Base-by-base conservation (phyloP, 192 early-diverging fungal genomes). In the Coemansia sp. region DNA sequence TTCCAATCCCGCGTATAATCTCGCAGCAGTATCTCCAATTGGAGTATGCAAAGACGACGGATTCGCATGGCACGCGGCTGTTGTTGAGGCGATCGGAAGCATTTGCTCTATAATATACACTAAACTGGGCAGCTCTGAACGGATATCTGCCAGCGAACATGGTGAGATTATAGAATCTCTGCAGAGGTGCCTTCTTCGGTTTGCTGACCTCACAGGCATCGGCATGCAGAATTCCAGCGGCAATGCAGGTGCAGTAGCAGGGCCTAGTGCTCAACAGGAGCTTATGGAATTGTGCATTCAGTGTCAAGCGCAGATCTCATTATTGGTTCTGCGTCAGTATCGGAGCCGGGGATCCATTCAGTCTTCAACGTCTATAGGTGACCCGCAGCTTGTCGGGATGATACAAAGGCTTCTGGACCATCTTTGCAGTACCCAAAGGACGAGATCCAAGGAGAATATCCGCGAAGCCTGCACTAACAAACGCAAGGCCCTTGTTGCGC, bases 101-200 rank as follows among this genome's bases (percentile, higher is more conserved):
- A 67, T 75, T 2, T 75, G 69, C 54, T 66, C 78, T 19, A 65
- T 80, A 5, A 36, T 80, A 1, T 64, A 63, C 36, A 72, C 78
- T n/a, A 71, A 67, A 55, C 68, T 75, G 19, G 60, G 73, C 14
- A 52, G 57, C 22, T 51, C 64, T 6, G 54, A 51, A 2, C 22
- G 59, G 0, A 67, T 59, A 21, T 27, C 58, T 31, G 29, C 39
- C 10, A 31, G 14, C 11, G 58, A 54, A 8, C 24, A 55, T 30
- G 17, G 10, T 19, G 39, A 22, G 36, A 54, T 61, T 0, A 54
- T 66, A 14, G 24, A 14, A 11, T 60, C 61, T 3, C 52, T 76
- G 4, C 66, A 58, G 64, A 63, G 57, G 5, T 69, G 70, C 64
- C 54, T 81, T 20, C 23, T 27, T 29, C 8, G 36, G 42, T 57